A percentile compares a stretch with the other conserved stretches of the same genome.
phyloP scores from a whole-genome alignment of 192 early-diverging fungal genomes.

The Podila horticola region DNA sequence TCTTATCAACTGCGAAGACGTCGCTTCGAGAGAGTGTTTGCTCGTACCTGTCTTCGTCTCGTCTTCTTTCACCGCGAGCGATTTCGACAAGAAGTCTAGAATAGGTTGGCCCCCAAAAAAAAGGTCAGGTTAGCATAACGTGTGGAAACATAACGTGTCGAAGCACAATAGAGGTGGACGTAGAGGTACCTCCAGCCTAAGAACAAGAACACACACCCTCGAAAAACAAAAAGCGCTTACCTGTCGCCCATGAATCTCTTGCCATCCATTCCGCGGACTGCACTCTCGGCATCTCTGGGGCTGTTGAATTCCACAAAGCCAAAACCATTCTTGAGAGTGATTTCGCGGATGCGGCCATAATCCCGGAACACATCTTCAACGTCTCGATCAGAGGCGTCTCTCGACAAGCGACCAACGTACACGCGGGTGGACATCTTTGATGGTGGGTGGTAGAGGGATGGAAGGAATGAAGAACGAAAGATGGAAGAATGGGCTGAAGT shows the following conservation, averaged over 20 bases:
- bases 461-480: background rate
- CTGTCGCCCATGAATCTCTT: conserved; percentile 86
- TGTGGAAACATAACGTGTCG: too few relatives aligned
- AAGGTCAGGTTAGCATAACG: background rate
- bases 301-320: conserved; percentile 95
- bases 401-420: conserved; percentile 85
- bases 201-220: too few relatives aligned
- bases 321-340: conserved; percentile 86
- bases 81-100: conserved; percentile 84
- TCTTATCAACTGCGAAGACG: conserved; percentile 48
- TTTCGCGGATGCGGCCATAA: conserved; percentile 85
- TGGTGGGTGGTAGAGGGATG: background rate
- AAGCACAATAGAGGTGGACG: too few relatives aligned
- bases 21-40: too few relatives aligned
- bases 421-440: conserved; percentile 60
- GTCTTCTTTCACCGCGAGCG: conserved; percentile 72
- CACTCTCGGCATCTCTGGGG: conserved; percentile 89
- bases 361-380: conserved; percentile 82
- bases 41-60: conserved; percentile 53
- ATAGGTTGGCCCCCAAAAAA: background rate
- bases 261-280: conserved; percentile 85
- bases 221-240: conserved; percentile 51
- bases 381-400: conserved; percentile 86
- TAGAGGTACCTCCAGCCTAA: too few relatives aligned
- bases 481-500: too few relatives aligned